A percentile compares a stretch with the other conserved stretches of the same genome.
phyloP scores from a whole-genome alignment of 2,329 filamentous ascomycete species.

The Monosporascus sp. region DNA sequence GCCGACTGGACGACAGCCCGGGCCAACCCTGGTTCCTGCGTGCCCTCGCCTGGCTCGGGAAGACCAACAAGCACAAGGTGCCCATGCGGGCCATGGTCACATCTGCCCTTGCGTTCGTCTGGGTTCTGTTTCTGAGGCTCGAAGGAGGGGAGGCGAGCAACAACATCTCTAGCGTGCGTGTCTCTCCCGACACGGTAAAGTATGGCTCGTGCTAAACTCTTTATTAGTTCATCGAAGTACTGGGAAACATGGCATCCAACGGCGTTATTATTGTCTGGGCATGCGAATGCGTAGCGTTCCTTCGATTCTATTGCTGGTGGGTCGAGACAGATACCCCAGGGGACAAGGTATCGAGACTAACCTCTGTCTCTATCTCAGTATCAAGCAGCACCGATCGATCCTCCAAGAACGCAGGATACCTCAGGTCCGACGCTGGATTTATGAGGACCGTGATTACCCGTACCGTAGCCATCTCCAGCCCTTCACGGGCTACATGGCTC shows the following conservation, averaged over 20 bases:
- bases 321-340: not conserved
- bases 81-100: constrained; percentile 32
- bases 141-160: constrained; percentile 1
- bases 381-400: constrained; percentile 15
- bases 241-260: constrained; percentile 31
- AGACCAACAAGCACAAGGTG: constrained; percentile 26
- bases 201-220: not conserved
- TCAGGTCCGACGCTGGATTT: constrained; percentile 21
- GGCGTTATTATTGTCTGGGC: constrained; percentile 34
- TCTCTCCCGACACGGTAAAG: not conserved
- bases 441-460: constrained; percentile 27
- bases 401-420: constrained; percentile 16
- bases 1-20: constrained; percentile 20
- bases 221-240: constrained; percentile 32
- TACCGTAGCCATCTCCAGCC: constrained; percentile 34
- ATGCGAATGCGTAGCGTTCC: constrained; percentile 35
- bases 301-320: constrained; percentile 31
- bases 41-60: constrained; percentile 25
- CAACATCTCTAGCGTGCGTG: constrained; percentile 9
- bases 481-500: constrained; percentile 27
- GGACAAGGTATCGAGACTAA: not conserved
- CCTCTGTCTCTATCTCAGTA: constrained; percentile 4
- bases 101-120: constrained; percentile 32
- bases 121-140: constrained; percentile 36
- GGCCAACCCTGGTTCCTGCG: constrained; percentile 19